A percentile compares a stretch with the other conserved stretches of the same genome.
Conservation (phyloP, 1,139 yeast species). For the Suhomyces choctaworum region DNA sequence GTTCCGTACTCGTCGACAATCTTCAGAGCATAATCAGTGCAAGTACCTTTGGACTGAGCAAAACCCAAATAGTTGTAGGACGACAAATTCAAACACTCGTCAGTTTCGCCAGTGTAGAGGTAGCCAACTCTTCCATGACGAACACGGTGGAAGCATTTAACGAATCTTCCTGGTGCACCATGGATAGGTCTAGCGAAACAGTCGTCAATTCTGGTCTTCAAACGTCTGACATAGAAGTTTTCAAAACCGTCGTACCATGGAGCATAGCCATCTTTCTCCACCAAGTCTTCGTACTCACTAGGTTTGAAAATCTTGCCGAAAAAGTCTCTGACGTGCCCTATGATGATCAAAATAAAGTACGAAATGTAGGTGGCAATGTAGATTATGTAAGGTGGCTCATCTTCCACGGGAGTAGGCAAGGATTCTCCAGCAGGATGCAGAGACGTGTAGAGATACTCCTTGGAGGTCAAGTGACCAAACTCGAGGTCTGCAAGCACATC, state of each 20-base stretch:
- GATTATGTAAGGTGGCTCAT: constrained; percentile 84
- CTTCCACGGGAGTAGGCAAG: constrained; percentile 60
- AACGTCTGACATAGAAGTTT: constrained; percentile 86
- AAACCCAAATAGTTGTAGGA: constrained; percentile 95
- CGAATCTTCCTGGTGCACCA: constrained; percentile 95
- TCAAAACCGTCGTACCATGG: constrained; percentile 96
- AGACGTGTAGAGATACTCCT: constrained; percentile 56
- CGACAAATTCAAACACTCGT: constrained; percentile 80
- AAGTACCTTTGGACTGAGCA: constrained; percentile 90
- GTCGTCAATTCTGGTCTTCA: constrained; percentile 88
- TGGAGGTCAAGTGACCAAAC: constrained; percentile 59
- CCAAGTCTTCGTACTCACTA: constrained; percentile 60
- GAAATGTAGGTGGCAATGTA: constrained; percentile 80
- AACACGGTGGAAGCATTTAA: constrained; percentile 75
- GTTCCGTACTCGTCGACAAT: constrained; percentile 70
- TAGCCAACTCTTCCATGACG: constrained; percentile 63
- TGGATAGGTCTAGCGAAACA: constrained; percentile 94
- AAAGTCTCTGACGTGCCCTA: constrained; percentile 90
- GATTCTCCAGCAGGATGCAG: constrained; percentile 56
- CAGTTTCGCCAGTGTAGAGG: constrained; percentile 70
- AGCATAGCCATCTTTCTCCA: constrained; percentile 87
- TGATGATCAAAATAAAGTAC: constrained; percentile 76
- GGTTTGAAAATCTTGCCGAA: constrained; percentile 75
- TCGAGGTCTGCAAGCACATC: constrained; percentile 62
- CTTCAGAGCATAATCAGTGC: constrained; percentile 77